Base-by-base conservation (phyloP, 2,329 filamentous ascomycete species). In the Hirsutella rhossiliensis region DNA sequence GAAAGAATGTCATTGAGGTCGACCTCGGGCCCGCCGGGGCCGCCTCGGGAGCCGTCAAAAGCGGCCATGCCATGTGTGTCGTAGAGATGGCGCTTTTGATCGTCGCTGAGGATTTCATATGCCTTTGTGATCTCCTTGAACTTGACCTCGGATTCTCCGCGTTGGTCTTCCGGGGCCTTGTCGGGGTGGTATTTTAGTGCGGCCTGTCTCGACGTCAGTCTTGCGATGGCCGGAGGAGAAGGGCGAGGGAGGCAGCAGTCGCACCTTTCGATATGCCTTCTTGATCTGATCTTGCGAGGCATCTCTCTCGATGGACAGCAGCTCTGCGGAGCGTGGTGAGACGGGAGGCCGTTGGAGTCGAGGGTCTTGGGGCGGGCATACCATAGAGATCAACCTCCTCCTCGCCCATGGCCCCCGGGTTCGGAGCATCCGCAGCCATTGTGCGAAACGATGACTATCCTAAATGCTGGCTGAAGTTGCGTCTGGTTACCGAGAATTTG, bases 21-120 rank as follows among this genome's bases (percentile, higher is more conserved):
- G 44, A 82, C 78, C 36, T 80, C 85, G n/a, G 73, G 73, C 17
- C 79, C 82, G 19, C 77, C 79, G 58, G 71, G 71, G 43, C 82
- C 81, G 46, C 78, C 76, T 44, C 79, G 71, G 32, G 78, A 80
- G 42, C 84, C 78, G 60, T 96, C 88, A 60, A 98, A 97, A 47
- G 90, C 92, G 38, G 85, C 78, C 89, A 97, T 96, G 67, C 92
- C 92, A 61, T 95, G 87, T 49, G 80, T 81, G 60, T 98, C 92
- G 70, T 98, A 98, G 49, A 94, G 67, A 45, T 85, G 76, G 57
- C 92, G 84, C 65, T 94, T 96, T 49, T 97, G 80, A 50, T 97
- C 90, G 72, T 98, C 90, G 67, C 80, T 84, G 45, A 98, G 87
- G 60, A 98, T 97, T 62, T 98, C 92, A 72, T 98, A 98, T 54